phyloP scores from a whole-genome alignment of 2,329 filamentous ascomycete species.

The Cladobotryum protrusum region DNA sequence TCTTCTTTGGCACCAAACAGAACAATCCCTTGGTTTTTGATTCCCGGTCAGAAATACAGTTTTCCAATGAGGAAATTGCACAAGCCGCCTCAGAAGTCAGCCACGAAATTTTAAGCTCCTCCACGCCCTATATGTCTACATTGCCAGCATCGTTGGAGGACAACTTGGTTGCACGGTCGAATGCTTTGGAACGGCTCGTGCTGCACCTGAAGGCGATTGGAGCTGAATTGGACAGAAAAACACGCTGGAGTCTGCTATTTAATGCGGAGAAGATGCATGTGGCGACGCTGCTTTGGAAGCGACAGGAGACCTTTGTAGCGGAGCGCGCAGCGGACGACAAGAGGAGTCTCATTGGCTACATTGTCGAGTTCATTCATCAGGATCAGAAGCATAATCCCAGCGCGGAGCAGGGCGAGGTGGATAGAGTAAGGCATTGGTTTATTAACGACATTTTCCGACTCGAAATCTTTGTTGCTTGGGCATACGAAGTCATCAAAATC shows the following conservation, averaged over 20 bases:
- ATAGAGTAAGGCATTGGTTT: constrained; percentile 82
- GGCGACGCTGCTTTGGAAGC: constrained; percentile 71
- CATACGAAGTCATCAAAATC: constrained; percentile 68
- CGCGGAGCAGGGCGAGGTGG: constrained; percentile 61
- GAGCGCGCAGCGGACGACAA: constrained; percentile 54
- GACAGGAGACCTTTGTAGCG: constrained; percentile 64
- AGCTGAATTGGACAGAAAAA: constrained; percentile 57
- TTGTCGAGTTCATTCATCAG: constrained; percentile 70
- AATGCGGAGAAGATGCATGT: constrained; percentile 87
- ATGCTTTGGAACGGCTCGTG: constrained; percentile 70
- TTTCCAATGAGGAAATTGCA: constrained; percentile 64
- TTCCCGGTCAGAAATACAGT: constrained; percentile 58
- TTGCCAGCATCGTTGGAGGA: constrained; percentile 72
- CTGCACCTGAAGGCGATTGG: constrained; percentile 62
- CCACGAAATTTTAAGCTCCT: constrained; percentile 72
- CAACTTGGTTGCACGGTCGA: constrained; percentile 67
- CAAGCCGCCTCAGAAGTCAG: constrained; percentile 74
- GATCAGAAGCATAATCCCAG: constrained; percentile 65
- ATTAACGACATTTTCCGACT: constrained; percentile 67
- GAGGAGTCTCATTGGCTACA: constrained; percentile 65
- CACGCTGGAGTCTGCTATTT: constrained; percentile 77
- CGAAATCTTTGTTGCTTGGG: constrained; percentile 72
- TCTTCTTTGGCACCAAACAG: constrained; percentile 79
- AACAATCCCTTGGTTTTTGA: constrained; percentile 87
- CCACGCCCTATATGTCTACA: constrained; percentile 65